Base-by-base conservation (phyloP, 345 rosid genomes). In the Geranium rotundifolium region DNA sequence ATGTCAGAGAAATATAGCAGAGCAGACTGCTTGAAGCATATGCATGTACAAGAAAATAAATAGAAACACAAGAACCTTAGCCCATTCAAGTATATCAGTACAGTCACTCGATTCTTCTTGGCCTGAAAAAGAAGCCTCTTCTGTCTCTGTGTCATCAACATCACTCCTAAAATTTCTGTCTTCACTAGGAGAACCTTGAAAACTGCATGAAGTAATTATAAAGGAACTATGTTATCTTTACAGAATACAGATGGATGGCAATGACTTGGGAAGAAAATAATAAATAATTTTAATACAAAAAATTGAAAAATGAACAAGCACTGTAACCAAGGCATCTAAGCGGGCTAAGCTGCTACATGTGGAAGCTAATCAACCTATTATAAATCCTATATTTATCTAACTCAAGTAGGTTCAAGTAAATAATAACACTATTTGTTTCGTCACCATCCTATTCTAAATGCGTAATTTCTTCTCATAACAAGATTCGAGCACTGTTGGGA, bases 21-120 rank as follows among this genome's bases (percentile, higher is more conserved):
- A 14, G 52, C 15, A 46, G 52, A 63, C 68, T 41, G 58, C 41
- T 31, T 63, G 20, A 37, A 37, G 3, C 14, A 46, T 12, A 46
- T 46, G 27, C 16, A 46, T 46, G 37, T 56, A 34, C 70, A 29
- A 55, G 63, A 63, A 20, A 4, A 34, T 8, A 34, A 34, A 34
- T 34, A 34, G 41, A 60, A 63, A 29, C 8, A 54, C 37, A 60
- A 73, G 74, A 69, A 92, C 98, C 98, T 92, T 87, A 64, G 95
- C 91, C 98, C 89, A 85, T 74, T 83, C 96, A 76, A 87, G 95
- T 64, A 92, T 80, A 75, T 84, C 89, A 74, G 64, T 73, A 64
- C 78, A 81, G 78, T 83, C 78, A 76, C 69, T 77, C 41, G 77
- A 70, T 72, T 87, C 89, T 64, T 92, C 95, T 81, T 81, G 96